Evolutionary conservation across 108 stramenopile genomes (phyloP).

Genomic region (Nannochloropsis gaditana): DNA sequence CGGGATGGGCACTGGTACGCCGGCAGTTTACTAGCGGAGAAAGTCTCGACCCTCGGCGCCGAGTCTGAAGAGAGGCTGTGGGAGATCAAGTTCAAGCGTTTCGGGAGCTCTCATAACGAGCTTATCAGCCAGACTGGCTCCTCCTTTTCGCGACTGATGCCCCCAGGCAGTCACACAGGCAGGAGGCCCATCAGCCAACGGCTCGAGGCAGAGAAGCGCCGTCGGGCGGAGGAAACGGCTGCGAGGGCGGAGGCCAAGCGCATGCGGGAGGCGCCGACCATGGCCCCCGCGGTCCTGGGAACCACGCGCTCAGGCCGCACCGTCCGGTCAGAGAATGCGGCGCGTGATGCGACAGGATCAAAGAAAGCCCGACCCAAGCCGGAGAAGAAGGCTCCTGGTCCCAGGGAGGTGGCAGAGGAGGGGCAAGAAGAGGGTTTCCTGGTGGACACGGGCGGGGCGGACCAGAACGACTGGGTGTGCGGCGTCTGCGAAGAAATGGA

Average conservation of each 20-base stretch:
- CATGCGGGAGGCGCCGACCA: not conserved
- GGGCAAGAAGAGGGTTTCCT: not conserved
- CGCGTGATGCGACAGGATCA: not conserved
- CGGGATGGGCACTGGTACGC: not conserved
- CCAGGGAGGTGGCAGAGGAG: not conserved
- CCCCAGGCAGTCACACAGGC: not conserved
- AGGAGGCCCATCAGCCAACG: not conserved
- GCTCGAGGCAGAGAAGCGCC: not conserved
- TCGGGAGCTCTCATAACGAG: conserved; percentile 5
- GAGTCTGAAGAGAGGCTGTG: not conserved
- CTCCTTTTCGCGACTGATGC: not conserved
- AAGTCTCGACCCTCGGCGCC: not conserved
- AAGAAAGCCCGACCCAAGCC: not conserved
- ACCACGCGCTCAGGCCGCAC: not conserved
- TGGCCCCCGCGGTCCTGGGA: not conserved
- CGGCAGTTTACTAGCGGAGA: not conserved
- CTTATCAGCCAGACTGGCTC: not conserved
- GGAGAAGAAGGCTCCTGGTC: not conserved
- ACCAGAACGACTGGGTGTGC: conserved; percentile 41
- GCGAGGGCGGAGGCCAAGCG: not conserved
- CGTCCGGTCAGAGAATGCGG: not conserved
- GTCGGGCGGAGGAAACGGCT: not conserved
- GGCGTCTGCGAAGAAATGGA: conserved; percentile 30
- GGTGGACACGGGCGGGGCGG: not conserved
- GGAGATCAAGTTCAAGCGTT: conserved; percentile 20